Percentiles rank a stretch among this genome's conserved stretches.
phyloP scores from a whole-genome alignment of 768 basidiomycete genomes.

The Podaxis sp. region DNA sequence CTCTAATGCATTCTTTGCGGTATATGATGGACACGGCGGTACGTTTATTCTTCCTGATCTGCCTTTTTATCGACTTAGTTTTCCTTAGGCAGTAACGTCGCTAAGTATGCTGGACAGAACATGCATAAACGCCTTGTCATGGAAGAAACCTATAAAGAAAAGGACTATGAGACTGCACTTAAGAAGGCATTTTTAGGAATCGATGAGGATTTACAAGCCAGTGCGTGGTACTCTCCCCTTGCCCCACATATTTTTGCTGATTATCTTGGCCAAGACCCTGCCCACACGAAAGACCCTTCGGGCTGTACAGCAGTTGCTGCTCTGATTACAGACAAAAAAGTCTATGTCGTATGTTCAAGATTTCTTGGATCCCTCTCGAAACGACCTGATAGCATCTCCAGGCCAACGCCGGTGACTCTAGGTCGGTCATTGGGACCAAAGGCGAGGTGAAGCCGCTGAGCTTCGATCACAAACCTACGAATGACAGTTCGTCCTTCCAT shows the following conservation, averaged over 20 bases:
- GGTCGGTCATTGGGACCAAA: slow-evolving; percentile 82
- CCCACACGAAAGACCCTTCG: slow-evolving; percentile 87
- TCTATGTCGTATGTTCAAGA: slow-evolving; percentile 67
- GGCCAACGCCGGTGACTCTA: slow-evolving; percentile 98
- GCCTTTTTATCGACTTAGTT: slow-evolving; percentile 15
- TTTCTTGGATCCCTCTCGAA: slow-evolving; percentile 9
- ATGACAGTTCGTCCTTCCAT: slow-evolving; percentile 55
- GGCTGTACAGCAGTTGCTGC: slow-evolving; percentile 96
- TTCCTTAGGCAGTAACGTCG: slow-evolving; percentile 72
- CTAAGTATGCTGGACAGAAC: slow-evolving; percentile 81
- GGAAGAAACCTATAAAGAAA: slow-evolving; percentile 72
- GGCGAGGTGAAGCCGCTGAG: slow-evolving; percentile 89
- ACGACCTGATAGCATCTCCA: slow-evolving; percentile 32
- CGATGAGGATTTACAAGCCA: slow-evolving; percentile 91
- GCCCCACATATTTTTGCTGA: slow-evolving; percentile 19
- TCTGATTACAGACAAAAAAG: slow-evolving; percentile 77
- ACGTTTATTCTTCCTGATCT: slow-evolving; percentile 24
- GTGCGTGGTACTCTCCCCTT: slow-evolving; percentile 22
- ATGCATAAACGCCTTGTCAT: slow-evolving; percentile 73
- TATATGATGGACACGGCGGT: slow-evolving; percentile 99
- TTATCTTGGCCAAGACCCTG: slow-evolving; percentile 59
- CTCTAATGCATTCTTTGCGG: slow-evolving; percentile 86
- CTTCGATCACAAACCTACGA: slow-evolving; percentile 94
- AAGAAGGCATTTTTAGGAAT: slow-evolving; percentile 91
- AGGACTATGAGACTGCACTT: slow-evolving; percentile 73